Percentiles rank a stretch among this genome's conserved stretches.
Evolutionary conservation across 2,329 filamentous ascomycete species (phyloP).

Genomic region (Sarocladium strictum): DNA sequence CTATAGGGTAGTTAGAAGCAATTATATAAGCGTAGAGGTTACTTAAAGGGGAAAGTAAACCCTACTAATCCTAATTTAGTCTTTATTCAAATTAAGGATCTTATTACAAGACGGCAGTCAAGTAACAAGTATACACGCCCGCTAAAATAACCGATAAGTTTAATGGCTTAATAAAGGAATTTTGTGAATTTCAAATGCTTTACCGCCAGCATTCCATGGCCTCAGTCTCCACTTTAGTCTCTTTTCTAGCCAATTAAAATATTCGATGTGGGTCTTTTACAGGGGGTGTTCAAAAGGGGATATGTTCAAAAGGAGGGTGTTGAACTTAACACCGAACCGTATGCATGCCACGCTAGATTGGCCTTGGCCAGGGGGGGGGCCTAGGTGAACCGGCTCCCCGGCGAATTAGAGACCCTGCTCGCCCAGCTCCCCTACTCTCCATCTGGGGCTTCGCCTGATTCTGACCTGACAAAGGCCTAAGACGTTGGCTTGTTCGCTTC

Average conservation of each 20-base stretch:
- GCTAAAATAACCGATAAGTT: background rate
- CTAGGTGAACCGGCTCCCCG: background rate
- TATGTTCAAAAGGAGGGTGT: no score
- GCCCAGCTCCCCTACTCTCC: background rate
- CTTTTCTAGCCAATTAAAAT: background rate
- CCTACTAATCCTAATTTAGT: conserved; percentile 1
- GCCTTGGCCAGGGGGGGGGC: background rate
- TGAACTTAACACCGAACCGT: conserved; percentile 8
- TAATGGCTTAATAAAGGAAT: background rate
- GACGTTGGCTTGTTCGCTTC: no score
- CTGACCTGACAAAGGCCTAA: no score
- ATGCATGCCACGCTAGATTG: conserved; percentile 2
- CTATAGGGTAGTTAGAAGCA: background rate
- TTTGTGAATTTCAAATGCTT: background rate
- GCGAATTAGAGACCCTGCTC: conserved; percentile 5
- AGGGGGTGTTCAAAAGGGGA: no score
- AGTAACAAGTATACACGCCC: background rate
- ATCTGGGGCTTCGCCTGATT: background rate
- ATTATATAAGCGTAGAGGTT: background rate
- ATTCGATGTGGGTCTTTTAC: background rate
- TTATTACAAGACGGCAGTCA: background rate
- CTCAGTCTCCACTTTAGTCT: background rate
- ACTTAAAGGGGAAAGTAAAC: conserved; percentile 8
- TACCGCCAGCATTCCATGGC: background rate
- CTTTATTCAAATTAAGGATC: conserved; percentile 6